phyloP scores from a whole-genome alignment of 257 asterid species.

The Parsonsia alboflavescens region DNA sequence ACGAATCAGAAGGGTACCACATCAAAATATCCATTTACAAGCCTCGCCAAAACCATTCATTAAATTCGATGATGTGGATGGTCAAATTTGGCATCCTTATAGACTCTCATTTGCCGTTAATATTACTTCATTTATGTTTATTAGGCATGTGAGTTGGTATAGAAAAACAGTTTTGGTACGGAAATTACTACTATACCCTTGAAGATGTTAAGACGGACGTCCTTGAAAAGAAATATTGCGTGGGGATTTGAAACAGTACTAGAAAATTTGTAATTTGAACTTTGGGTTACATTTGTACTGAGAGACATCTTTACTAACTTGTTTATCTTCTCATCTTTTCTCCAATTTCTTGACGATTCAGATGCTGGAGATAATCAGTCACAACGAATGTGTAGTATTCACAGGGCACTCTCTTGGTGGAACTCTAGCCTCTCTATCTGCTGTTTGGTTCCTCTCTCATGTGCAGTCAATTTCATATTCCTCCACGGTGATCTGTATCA shows the following conservation, averaged over 20 bases:
- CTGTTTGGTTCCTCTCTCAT: constrained; percentile 65
- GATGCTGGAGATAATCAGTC: constrained; percentile 52
- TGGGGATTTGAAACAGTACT: no score
- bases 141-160: no score
- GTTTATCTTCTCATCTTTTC: neutral
- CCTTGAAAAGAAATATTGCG: no score
- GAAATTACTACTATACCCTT: no score
- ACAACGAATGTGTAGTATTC: constrained; percentile 56
- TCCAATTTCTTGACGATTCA: constrained; percentile 27
- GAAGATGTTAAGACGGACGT: no score
- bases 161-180: no score
- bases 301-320: neutral
- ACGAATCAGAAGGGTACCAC: no score
- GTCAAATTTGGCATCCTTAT: neutral
- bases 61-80: neutral
- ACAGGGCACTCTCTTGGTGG: constrained; percentile 86
- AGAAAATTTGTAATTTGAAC: neutral
- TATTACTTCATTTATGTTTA: no score
- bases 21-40: neutral
- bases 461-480: constrained; percentile 36
- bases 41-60: neutral
- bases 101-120: no score
- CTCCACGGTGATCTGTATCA: constrained; percentile 51
- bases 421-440: constrained; percentile 67
- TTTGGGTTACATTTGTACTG: neutral